phyloP scores from a whole-genome alignment of 1,284 basidiomycete species.

The Fomitopsis schrenkii region DNA sequence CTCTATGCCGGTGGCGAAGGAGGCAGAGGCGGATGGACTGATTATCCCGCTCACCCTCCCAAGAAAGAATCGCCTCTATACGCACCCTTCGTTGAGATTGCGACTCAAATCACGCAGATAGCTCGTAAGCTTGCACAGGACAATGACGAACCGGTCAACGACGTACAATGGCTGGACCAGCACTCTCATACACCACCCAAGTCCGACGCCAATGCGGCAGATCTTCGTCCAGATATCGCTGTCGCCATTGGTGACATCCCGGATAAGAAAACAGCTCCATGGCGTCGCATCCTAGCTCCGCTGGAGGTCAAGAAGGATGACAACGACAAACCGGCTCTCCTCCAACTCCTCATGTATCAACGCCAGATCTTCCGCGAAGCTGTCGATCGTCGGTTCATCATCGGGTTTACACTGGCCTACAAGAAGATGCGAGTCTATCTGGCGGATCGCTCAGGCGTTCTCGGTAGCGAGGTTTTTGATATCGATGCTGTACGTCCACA shows the following conservation, averaged over 20 bases:
- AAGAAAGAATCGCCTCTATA: too few relatives aligned
- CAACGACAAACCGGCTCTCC: neutral
- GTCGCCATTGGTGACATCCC: neutral
- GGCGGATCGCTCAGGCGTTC: constrained; percentile 3
- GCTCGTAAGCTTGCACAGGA: too few relatives aligned
- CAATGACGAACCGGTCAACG: too few relatives aligned
- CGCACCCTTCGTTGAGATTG: too few relatives aligned
- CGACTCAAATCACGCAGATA: too few relatives aligned
- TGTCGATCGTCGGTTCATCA: constrained; percentile 1
- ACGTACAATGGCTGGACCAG: too few relatives aligned
- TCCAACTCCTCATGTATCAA: neutral
- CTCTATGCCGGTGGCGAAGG: too few relatives aligned
- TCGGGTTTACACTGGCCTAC: neutral
- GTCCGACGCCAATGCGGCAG: too few relatives aligned
- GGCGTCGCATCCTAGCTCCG: neutral
- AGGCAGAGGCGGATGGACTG: too few relatives aligned
- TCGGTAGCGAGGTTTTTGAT: neutral
- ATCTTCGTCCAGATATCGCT: neutral
- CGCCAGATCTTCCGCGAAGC: neutral
- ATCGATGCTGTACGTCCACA: neutral
- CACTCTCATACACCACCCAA: too few relatives aligned
- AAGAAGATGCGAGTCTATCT: neutral
- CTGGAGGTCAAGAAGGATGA: neutral
- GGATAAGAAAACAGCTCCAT: neutral
- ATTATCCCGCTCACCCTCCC: too few relatives aligned